These are phyloP conservation scores for Phytophthora sp. DNA, from an alignment of 352 stramenopile species.

Conservation along the genomic window DNA sequence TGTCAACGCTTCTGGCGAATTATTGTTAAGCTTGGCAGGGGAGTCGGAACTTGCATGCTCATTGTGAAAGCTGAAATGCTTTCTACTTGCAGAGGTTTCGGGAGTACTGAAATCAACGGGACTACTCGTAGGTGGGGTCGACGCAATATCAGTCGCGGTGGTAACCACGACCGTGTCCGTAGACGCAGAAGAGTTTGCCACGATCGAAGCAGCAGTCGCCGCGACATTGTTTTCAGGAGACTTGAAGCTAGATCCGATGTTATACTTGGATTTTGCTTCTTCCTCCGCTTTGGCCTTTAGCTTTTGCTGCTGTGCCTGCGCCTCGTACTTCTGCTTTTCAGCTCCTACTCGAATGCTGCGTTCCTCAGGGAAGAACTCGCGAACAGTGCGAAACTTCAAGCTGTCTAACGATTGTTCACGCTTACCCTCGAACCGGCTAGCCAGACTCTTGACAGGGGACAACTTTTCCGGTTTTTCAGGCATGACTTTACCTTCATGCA, in stretches of 20 bases:
- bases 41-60: slow-evolving; percentile 11
- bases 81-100: slow-evolving; percentile 8
- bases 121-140: no score
- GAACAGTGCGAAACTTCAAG: slow-evolving; percentile 47
- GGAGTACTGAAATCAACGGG: slow-evolving; percentile 10
- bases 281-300: slow-evolving; percentile 38
- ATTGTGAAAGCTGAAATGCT: slow-evolving; percentile 28
- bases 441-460: slow-evolving; percentile 47
- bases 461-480: slow-evolving; percentile 23
- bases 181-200: no score
- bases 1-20: slow-evolving; percentile 18
- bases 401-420: slow-evolving; percentile 40
- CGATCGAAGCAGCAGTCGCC: neutral
- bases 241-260: slow-evolving; percentile 16
- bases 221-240: slow-evolving; percentile 19
- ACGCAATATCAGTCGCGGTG: no score
- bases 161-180: no score
- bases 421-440: slow-evolving; percentile 47
- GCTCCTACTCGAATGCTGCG: slow-evolving; percentile 40
- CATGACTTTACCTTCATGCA: no score
- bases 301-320: slow-evolving; percentile 37
- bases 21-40: slow-evolving; percentile 16
- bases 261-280: slow-evolving; percentile 40
- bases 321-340: slow-evolving; percentile 47
- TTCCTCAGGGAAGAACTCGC: slow-evolving; percentile 44